These are phyloP conservation scores for Geotrichum ghanense DNA, from an alignment of 805 yeast species.

Conservation along the genomic window DNA sequence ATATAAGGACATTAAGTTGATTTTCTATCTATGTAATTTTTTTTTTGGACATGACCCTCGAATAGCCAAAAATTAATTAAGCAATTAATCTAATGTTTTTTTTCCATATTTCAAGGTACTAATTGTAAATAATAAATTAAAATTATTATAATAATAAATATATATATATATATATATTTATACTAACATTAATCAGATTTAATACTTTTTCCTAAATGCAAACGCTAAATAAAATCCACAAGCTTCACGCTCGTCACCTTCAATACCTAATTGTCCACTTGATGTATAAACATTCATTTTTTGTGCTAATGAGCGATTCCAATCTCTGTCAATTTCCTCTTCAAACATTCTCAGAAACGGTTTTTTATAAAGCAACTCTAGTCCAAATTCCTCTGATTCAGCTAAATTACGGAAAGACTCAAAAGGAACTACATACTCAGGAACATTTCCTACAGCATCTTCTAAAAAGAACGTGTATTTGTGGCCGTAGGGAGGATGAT, in stretches of 20 bases:
- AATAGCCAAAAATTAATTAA: too few species aligned
- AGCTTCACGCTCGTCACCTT: slow-evolving; percentile 82
- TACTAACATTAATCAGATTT: too few species aligned
- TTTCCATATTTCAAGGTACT: too few species aligned
- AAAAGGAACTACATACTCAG: slow-evolving; percentile 94
- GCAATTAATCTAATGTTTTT: too few species aligned
- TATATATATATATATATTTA: too few species aligned
- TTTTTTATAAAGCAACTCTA: slow-evolving; percentile 59
- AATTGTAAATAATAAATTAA: too few species aligned
- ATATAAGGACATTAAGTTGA: too few species aligned
- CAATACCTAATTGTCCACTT: slow-evolving; percentile 78
- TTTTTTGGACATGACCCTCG: too few species aligned
- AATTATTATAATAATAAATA: too few species aligned
- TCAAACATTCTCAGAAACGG: slow-evolving; percentile 75
- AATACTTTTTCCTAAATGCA: slow-evolving; percentile 41
- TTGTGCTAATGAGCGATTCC: slow-evolving; percentile 26
- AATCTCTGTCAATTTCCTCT: slow-evolving; percentile 52
- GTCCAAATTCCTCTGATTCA: slow-evolving; percentile 51
- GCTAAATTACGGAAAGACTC: slow-evolving; percentile 77
- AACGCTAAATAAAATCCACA: slow-evolving; percentile 77
- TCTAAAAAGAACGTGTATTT: slow-evolving; percentile 67
- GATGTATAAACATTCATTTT: slow-evolving; percentile 42
- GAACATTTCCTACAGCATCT: slow-evolving; percentile 94
- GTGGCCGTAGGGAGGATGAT: slow-evolving; percentile 71
- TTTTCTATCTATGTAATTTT: too few species aligned